These are phyloP conservation scores for Paracoccidioides lutzii DNA, from an alignment of 2,329 filamentous ascomycete species.

Conservation along the genomic window DNA sequence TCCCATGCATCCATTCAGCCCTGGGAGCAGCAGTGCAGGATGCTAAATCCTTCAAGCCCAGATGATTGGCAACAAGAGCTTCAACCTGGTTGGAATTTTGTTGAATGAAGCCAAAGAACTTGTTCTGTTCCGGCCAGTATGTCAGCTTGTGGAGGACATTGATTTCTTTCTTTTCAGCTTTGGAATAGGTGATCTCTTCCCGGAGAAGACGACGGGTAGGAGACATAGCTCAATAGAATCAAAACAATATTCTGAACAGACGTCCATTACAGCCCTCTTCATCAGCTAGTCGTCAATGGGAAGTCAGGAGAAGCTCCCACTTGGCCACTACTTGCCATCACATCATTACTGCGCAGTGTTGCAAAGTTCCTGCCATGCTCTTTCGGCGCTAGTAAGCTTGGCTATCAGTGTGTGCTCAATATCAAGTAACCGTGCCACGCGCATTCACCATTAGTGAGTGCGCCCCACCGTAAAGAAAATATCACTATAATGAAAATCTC, in stretches of 20 bases:
- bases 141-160: background rate
- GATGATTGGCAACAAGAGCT: constrained; percentile 1
- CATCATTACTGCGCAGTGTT: too few species aligned
- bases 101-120: background rate
- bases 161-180: background rate
- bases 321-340: too few species aligned
- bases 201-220: background rate
- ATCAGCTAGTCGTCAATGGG: too few species aligned
- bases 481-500: too few species aligned
- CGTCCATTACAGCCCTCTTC: too few species aligned
- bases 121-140: background rate
- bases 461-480: too few species aligned
- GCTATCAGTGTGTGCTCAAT: too few species aligned
- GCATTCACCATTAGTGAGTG: too few species aligned
- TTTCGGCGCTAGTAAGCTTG: too few species aligned
- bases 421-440: too few species aligned
- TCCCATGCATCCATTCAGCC: constrained; percentile 13
- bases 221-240: background rate
- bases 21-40: constrained; percentile 10
- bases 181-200: background rate
- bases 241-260: background rate
- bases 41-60: constrained; percentile 1
- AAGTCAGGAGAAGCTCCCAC: too few species aligned
- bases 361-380: too few species aligned
- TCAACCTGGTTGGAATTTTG: background rate